Conservation (phyloP, 441 rosid species). For the Arabidopsis lyrata region DNA sequence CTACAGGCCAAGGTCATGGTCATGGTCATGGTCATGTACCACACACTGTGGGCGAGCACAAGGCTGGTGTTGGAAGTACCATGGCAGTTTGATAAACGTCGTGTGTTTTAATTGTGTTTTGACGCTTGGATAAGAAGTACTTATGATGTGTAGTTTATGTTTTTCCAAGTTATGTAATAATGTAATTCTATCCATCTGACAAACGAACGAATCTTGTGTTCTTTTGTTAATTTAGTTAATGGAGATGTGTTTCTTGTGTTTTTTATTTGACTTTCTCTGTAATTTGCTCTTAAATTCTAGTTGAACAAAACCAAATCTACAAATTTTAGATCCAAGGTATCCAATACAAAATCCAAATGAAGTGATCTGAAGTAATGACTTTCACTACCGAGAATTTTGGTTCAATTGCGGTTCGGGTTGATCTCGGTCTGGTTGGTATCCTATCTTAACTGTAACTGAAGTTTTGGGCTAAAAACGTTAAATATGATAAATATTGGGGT, state of each 20-base stretch:
- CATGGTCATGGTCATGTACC: slow-evolving; percentile 42
- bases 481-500: neutral
- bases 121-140: slow-evolving; percentile 7
- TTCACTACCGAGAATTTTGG: neutral
- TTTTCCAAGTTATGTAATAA: slow-evolving; percentile 27
- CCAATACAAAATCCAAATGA: neutral
- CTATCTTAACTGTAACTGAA: no score
- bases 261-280: neutral
- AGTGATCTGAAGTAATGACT: neutral
- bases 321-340: neutral
- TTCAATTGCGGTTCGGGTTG: neutral
- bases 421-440: neutral
- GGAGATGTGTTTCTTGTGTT: slow-evolving; percentile 21
- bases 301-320: neutral
- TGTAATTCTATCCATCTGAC: slow-evolving; percentile 28
- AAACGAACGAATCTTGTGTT: slow-evolving; percentile 16
- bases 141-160: neutral
- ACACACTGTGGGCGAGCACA: slow-evolving; percentile 48
- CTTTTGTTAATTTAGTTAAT: slow-evolving; percentile 26
- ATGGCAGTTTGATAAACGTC: slow-evolving; percentile 35
- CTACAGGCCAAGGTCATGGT: slow-evolving; percentile 42
- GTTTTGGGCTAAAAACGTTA: neutral
- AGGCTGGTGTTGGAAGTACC: slow-evolving; percentile 43
- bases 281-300: neutral
- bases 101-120: neutral